A percentile compares a stretch with the other conserved stretches of the same genome.
These are phyloP conservation scores for Suillus variegatus DNA, from an alignment of 768 basidiomycete genomes.

Conservation along the genomic window DNA sequence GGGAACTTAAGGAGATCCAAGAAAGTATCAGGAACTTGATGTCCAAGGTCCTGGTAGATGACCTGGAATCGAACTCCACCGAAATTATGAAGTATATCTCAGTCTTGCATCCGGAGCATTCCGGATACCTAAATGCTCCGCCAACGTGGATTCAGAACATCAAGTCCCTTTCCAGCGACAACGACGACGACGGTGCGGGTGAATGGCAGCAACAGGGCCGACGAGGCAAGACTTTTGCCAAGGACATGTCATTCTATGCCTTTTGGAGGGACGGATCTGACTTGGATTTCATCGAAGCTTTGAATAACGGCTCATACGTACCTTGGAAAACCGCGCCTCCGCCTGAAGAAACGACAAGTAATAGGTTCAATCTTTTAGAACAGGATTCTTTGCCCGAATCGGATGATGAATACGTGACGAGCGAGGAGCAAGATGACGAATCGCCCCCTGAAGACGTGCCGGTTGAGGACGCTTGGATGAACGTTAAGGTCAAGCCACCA, in stretches of 20 bases:
- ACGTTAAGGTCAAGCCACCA: background rate
- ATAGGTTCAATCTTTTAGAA: constrained; percentile 11
- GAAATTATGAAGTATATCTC: constrained; percentile 45
- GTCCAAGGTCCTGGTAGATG: constrained; percentile 36
- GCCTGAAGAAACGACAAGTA: background rate
- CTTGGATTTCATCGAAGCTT: constrained; percentile 43
- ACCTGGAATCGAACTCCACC: constrained; percentile 34
- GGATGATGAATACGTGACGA: constrained; percentile 14
- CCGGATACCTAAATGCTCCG: constrained; percentile 40
- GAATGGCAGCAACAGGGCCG: constrained; percentile 39
- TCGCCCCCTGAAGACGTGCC: constrained; percentile 10
- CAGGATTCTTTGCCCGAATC: constrained; percentile 1
- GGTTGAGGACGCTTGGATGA: constrained; percentile 36
- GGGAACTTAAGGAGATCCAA: constrained; percentile 45
- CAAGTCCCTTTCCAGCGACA: constrained; percentile 20
- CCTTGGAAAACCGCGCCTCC: background rate
- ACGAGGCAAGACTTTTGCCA: constrained; percentile 20
- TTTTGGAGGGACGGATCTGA: constrained; percentile 55
- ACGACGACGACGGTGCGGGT: constrained; percentile 18
- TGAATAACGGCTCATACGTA: constrained; percentile 5
- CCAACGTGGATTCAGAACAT: constrained; percentile 48
- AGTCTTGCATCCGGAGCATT: constrained; percentile 50
- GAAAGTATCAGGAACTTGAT: constrained; percentile 49
- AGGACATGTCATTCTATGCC: constrained; percentile 40
- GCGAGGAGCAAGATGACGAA: constrained; percentile 15